phyloP scores from a whole-genome alignment of 257 asterid genomes.

The Petunia axillaris region DNA sequence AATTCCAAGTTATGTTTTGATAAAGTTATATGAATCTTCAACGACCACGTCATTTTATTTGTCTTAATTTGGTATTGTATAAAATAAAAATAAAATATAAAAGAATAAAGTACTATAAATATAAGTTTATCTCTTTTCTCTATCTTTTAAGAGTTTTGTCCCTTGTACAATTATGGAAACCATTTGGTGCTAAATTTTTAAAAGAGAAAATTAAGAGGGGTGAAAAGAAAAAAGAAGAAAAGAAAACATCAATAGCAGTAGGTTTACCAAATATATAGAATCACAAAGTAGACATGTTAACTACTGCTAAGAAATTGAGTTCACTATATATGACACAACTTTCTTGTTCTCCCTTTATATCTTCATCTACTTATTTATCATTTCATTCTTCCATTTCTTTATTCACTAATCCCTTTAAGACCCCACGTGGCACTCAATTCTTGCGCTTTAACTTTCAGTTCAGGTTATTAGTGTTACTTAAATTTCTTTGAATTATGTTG shows the following conservation, averaged over 20 bases:
- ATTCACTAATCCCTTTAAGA: conserved; percentile 19
- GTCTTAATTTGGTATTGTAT: too few relatives aligned
- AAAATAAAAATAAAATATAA: too few relatives aligned
- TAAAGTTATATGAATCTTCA: too few relatives aligned
- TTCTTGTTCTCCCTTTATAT: conserved; percentile 30
- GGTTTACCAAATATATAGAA: background rate
- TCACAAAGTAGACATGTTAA: background rate
- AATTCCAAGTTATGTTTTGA: too few relatives aligned
- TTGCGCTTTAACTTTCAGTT: conserved; percentile 38
- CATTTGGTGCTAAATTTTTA: background rate
- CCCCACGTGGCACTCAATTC: conserved; percentile 29
- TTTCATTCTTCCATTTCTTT: conserved; percentile 21
- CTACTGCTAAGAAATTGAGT: conserved; percentile 17
- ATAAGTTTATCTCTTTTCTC: background rate
- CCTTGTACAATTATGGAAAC: background rate
- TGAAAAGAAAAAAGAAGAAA: background rate
- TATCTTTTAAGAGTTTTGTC: background rate
- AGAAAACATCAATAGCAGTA: background rate
- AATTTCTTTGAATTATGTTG: background rate
- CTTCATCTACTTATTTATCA: conserved; percentile 20
- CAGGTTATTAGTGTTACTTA: conserved; percentile 35
- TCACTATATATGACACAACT: conserved; percentile 38
- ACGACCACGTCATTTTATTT: too few relatives aligned
- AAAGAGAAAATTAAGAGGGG: background rate
- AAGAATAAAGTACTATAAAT: too few relatives aligned